Base-by-base conservation (phyloP, 2,329 filamentous ascomycete species). In the Venturia asperata region DNA sequence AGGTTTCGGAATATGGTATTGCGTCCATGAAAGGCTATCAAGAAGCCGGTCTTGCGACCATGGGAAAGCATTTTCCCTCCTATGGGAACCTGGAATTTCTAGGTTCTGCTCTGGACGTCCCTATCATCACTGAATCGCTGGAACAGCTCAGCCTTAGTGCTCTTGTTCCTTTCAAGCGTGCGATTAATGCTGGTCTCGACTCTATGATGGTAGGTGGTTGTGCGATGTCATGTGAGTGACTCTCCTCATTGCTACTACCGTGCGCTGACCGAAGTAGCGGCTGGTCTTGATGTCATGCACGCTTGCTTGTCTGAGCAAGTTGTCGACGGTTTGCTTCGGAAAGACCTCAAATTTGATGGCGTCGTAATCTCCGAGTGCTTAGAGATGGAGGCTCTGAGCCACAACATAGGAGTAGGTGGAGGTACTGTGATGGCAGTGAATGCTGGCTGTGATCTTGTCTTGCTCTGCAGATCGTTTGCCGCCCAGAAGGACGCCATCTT, bases 361-460 rank as follows among this genome's bases (percentile, higher is more conserved):
- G 92, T 97, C 2, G 92, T 94, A 30, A 91, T 97, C 62, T 97
- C 92, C 0, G 93, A 97, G 73, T 97, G 93, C 69, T 79, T 97
- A 9, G 93, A 97, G 74, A 97, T 97, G 93, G 92, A 97, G 72
- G 92, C 92, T 0, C 83, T 97, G 10, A 94, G 91, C 68, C 91
- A 96, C 72, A 95, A 97, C 71, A 94, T 97, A 62, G 93, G 93
- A n/a, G 92, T 99, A 21, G 92, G 93, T 70, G 93, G 94, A 49
- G 94, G 94, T 15, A 96, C 93, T 0, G 91, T 97, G 70, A 97
- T 97, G 92, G 94, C 94, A 3, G 90, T 97, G 62, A 94, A 96
- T 74, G 93, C 94, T 41, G 94, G 94, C 17, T 97, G 94, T 73
- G 94, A 99, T 74, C 80, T 97, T 64, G 86, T 97, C 5, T 83